Percentiles rank a stretch among this genome's conserved stretches.
Conservation (phyloP, 169 alveolate genomes). For the Cryptosporidium felis region DNA sequence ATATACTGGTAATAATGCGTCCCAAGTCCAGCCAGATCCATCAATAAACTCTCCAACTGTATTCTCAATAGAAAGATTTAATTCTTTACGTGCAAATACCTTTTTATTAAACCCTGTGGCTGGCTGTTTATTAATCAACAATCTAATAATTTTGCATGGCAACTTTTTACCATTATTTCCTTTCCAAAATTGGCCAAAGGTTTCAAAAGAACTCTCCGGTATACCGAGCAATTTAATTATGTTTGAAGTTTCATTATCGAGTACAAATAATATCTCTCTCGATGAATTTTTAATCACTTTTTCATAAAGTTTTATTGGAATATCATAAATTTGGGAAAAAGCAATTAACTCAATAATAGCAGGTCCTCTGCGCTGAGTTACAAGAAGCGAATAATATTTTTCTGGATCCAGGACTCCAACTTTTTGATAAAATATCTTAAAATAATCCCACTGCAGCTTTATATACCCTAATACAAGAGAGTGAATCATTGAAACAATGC, state of each 20-base stretch:
- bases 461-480: constrained; percentile 32
- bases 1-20: constrained; percentile 38
- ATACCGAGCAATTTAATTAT: background rate
- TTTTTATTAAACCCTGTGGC: background rate
- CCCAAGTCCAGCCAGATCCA: constrained; percentile 36
- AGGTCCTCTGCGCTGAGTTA: constrained; percentile 15
- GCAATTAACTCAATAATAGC: constrained; percentile 52
- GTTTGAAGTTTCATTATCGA: constrained; percentile 29
- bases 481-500: constrained; percentile 41
- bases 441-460: constrained; percentile 38
- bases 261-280: constrained; percentile 1
- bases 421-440: background rate
- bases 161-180: background rate
- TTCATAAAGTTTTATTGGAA: constrained; percentile 29
- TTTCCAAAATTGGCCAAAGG: background rate
- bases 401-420: constrained; percentile 57
- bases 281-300: background rate
- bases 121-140: background rate
- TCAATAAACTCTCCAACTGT: background rate
- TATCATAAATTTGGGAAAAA: constrained; percentile 5
- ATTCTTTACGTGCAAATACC: background rate
- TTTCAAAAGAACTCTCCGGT: background rate
- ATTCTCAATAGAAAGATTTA: background rate
- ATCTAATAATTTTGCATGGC: constrained; percentile 5
- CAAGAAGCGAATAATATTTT: constrained; percentile 10